Base-by-base conservation (phyloP, 345 rosid species). In the Linum lewisii region DNA sequence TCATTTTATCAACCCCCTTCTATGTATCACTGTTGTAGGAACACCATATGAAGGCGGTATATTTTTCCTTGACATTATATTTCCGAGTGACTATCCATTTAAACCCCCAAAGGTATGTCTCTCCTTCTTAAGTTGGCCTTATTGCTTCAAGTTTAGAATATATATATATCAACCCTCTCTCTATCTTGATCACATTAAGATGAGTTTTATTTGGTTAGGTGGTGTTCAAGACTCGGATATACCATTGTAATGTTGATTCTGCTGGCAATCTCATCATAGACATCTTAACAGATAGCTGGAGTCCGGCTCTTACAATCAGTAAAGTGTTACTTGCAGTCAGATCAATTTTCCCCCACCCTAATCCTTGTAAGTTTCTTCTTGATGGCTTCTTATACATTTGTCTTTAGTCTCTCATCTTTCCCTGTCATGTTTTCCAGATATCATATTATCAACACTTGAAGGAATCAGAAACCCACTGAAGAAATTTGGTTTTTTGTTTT, bases 51-150 rank as follows among this genome's bases (percentile, higher is more conserved):
- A 82, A 74, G 95, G 90, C 13, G 99, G 99, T 22, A 79, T 89
- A 56, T 93, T 79, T 76, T 89, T 93, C 60, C 77, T 89, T 7
- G 91, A 93, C 74, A 73, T 89, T 20, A 73, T 66, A 21, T 89
- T 93, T 66, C 97, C 97, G 0, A 54, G 64, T 63, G 97, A 87
- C 73, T 89, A 93, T 75, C 99, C 99, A 24, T 87, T 89, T 67
- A 81, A 84, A 56, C 97, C 99, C 52, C 99, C 97, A 25, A 77
- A 79, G 99, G 99, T 87, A 67, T n/a, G n/a, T n/a, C n/a, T n/a
- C n/a, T n/a, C n/a, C n/a, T n/a, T n/a, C n/a, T n/a, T n/a, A n/a
- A n/a, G n/a, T n/a, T n/a, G n/a, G n/a, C n/a, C n/a, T 16, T 42
- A 42, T 7, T 23, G 11, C 18, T 45, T 56, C 13, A 8, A 19